Evolutionary conservation across 441 rosid genomes (phyloP).

Genomic region (Adansonia madagascariensis): DNA sequence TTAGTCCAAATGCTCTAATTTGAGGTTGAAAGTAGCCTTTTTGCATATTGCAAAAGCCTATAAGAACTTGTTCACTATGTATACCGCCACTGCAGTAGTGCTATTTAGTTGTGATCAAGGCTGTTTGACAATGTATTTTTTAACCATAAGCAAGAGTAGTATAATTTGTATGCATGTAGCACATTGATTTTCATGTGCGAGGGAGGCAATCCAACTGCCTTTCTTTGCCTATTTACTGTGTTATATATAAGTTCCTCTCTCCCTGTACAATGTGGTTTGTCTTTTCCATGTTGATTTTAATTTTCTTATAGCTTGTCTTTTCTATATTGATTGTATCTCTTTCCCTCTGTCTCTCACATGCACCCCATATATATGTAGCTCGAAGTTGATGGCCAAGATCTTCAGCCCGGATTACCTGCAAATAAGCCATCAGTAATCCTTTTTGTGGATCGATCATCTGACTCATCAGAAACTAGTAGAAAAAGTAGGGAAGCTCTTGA

Average conservation of each 20-base stretch:
- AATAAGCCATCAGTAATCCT: slow-evolving; percentile 75
- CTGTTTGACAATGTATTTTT: not conserved
- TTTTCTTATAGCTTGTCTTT: slow-evolving; percentile 5
- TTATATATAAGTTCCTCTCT: slow-evolving; percentile 8
- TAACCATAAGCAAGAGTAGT: not conserved
- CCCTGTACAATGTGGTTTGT: slow-evolving; percentile 6
- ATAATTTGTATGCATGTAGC: not conserved
- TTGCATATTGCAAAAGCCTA: not conserved
- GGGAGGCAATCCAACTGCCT: not conserved
- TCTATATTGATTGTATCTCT: slow-evolving; percentile 1
- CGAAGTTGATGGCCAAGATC: slow-evolving; percentile 54
- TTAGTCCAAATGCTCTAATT: not conserved
- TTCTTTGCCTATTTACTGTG: not conserved
- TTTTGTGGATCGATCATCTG: slow-evolving; percentile 84
- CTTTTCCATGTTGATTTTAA: slow-evolving; percentile 8
- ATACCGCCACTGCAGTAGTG: not conserved
- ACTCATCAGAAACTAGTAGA: slow-evolving; percentile 54
- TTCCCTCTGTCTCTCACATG: slow-evolving; percentile 12
- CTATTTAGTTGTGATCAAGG: not conserved
- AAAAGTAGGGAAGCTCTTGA: slow-evolving; percentile 71
- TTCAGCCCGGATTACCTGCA: slow-evolving; percentile 62
- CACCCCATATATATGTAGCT: slow-evolving; percentile 53
- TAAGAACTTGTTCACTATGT: not conserved
- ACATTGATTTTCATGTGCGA: not conserved
- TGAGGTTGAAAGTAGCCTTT: slow-evolving; percentile 1